Conservation (phyloP, 1,284 basidiomycete species). For the Leccinum cinnamomeum region DNA sequence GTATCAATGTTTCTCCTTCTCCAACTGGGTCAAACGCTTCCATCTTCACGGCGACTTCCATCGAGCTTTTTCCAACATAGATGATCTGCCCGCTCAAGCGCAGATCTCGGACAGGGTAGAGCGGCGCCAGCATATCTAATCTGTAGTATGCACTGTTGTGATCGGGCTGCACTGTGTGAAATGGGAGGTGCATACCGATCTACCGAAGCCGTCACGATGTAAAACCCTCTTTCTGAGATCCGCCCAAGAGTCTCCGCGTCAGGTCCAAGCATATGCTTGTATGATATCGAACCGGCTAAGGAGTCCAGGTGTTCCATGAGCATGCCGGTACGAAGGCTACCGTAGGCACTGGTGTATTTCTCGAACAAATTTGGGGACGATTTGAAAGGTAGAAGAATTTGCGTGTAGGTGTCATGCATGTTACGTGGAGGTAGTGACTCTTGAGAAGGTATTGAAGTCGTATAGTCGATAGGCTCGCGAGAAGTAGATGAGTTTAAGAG, state of each 20-base stretch:
- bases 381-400: constrained; percentile 61
- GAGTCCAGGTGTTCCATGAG: constrained; percentile 80
- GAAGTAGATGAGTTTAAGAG: constrained; percentile 40
- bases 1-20: constrained; percentile 56
- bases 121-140: constrained; percentile 60
- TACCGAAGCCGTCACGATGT: constrained; percentile 80
- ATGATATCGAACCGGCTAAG: constrained; percentile 78
- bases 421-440: constrained; percentile 43
- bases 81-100: constrained; percentile 79
- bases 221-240: constrained; percentile 65
- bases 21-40: constrained; percentile 54
- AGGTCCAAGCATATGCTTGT: constrained; percentile 76
- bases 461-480: constrained; percentile 18
- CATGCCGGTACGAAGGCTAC: constrained; percentile 67
- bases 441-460: constrained; percentile 19
- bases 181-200: constrained; percentile 51
- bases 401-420: constrained; percentile 72
- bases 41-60: constrained; percentile 84
- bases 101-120: constrained; percentile 64
- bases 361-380: constrained; percentile 59
- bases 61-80: constrained; percentile 73
- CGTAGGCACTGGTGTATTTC: constrained; percentile 66
- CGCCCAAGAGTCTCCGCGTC: constrained; percentile 51
- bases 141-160: constrained; percentile 33
- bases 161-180: neutral